Base-by-base conservation (phyloP, 148 eudicot species). In the Rhododendron ovatum region DNA sequence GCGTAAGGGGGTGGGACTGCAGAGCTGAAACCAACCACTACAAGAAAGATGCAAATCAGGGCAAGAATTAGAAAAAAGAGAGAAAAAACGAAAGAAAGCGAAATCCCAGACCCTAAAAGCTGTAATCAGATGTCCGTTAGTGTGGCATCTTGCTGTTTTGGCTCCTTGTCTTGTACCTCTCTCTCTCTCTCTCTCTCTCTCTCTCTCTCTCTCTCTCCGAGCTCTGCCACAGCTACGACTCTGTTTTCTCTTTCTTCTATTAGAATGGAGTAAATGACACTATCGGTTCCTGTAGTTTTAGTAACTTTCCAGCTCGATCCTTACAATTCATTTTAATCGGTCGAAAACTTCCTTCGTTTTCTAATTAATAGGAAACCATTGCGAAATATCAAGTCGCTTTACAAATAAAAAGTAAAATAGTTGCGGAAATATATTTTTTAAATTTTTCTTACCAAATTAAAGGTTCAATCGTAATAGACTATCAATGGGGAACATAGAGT, bases 1-100 rank as follows among this genome's bases (percentile, higher is more conserved):
- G 83, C 86, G 78, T 87, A 51, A 83, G 17, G 71, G n/a, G 83
- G 48, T 83, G 85, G 83, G 22, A 57, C 26, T 43, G 63, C 78
- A 45, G 78, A 82, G 63, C 78, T 59, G 78, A 82, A 77, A 87
- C 83, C 82, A 47, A 82, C 67, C 51, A 76, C 85, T 41, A 61
- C 88, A 83, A 82, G 88, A 86, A 86, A 86, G 14, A 65, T 67
- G 78, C 82, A 47, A 81, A 81, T 86, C 53, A 69, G 79, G 35
- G 75, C 74, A 53, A 75, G 28, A 78, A 9, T 30, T 22, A 6
- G 17, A 17, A 9, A n/a, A 82, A 11, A 35, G 7, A 20, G 30
- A 30, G 37, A 69, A 30, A 63, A 69, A 65, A 65, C 71, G 41
- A 4, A 67, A 48, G 35, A 47, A 81, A 81, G 78, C 26, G 50